Evolutionary conservation across 202 grass and related monocot genomes (phyloP).

Genomic region (Bolboschoenoplectus hybrid): DNA sequence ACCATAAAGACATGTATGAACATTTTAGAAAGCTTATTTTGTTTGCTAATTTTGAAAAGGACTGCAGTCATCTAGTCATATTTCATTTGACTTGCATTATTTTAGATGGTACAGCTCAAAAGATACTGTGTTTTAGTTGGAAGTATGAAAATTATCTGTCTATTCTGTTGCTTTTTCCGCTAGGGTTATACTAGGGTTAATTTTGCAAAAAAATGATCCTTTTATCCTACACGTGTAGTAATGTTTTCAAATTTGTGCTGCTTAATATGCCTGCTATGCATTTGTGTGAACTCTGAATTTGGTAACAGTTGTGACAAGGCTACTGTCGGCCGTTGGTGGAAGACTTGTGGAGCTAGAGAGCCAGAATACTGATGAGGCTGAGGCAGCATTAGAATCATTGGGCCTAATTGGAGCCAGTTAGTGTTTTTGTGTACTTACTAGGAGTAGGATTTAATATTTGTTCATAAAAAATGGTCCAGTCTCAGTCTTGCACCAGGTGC

Average conservation of each 20-base stretch:
- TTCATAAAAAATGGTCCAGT: neutral
- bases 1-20: neutral
- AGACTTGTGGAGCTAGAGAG: slow-evolving; percentile 55
- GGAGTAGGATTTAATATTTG: neutral
- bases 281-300: slow-evolving; percentile 12
- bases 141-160: neutral
- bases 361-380: slow-evolving; percentile 72
- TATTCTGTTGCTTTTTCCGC: neutral
- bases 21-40: neutral
- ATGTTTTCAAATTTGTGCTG: neutral
- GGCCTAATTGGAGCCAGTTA: slow-evolving; percentile 90
- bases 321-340: slow-evolving; percentile 64
- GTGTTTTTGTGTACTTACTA: slow-evolving; percentile 43
- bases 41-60: neutral
- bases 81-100: slow-evolving; percentile 2
- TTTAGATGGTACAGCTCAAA: neutral
- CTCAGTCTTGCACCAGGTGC: neutral
- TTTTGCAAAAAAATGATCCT: neutral
- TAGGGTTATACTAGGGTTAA: neutral
- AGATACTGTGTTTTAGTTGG: neutral
- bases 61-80: neutral
- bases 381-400: slow-evolving; percentile 73
- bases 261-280: neutral
- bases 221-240: neutral
- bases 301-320: slow-evolving; percentile 60